phyloP scores from a whole-genome alignment of 2,329 filamentous ascomycete genomes.

The Cladosporium austrohemisphaericum region DNA sequence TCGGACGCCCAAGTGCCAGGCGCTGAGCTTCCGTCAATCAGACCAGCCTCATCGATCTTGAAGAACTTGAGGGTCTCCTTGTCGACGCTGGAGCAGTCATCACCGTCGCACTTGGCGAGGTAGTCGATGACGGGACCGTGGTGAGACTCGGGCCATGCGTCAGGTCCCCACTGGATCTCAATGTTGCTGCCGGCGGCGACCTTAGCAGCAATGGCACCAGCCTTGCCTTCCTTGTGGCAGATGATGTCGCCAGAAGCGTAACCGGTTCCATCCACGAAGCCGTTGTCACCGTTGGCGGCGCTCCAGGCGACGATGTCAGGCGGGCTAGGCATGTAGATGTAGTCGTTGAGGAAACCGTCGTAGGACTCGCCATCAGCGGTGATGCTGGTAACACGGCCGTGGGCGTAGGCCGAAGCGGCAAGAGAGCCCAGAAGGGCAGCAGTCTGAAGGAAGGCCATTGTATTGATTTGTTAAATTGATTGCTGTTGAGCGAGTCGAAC shows the following conservation, averaged over 20 bases:
- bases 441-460: slow-evolving; percentile 28
- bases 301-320: slow-evolving; percentile 13
- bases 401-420: slow-evolving; percentile 14
- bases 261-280: slow-evolving; percentile 27
- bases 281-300: slow-evolving; percentile 36
- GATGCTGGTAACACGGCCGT: slow-evolving; percentile 14
- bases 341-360: slow-evolving; percentile 12
- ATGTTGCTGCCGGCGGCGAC: slow-evolving; percentile 58
- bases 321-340: slow-evolving; percentile 5
- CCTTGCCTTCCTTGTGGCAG: slow-evolving; percentile 52
- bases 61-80: slow-evolving; percentile 56
- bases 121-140: slow-evolving; percentile 63
- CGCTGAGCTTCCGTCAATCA: slow-evolving; percentile 41
- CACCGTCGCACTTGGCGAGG: slow-evolving; percentile 55
- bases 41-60: slow-evolving; percentile 60
- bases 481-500: slow-evolving; percentile 4
- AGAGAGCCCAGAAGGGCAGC: slow-evolving; percentile 27
- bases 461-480: background rate
- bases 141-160: slow-evolving; percentile 60
- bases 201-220: slow-evolving; percentile 50
- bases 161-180: slow-evolving; percentile 55
- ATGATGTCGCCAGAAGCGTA: slow-evolving; percentile 28
- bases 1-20: slow-evolving; percentile 56
- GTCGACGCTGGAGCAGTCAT: slow-evolving; percentile 52
- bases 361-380: slow-evolving; percentile 4